Base-by-base conservation (phyloP, 2,329 filamentous ascomycete species). In the Simplicillium aogashimaense region DNA sequence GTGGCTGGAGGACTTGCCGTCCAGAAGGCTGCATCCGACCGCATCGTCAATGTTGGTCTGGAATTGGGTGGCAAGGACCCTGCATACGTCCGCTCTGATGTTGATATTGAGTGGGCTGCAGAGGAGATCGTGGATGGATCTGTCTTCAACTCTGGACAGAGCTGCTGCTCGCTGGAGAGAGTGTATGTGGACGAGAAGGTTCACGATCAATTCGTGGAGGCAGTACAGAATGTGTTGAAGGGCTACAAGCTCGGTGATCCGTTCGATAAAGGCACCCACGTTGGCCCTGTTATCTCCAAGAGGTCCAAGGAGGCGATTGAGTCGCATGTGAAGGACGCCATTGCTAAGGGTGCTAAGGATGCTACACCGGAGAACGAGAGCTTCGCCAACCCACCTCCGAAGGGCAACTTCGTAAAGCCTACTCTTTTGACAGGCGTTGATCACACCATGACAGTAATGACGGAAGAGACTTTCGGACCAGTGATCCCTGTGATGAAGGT, bases 141-240 rank as follows among this genome's bases (percentile, higher is more conserved):
- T n/a, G 71, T 97, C 42, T 97, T 97, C 72, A 97, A 97, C 67
- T 95, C 89, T 38, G 90, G 90, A n/a, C 90, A 97, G 68, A 94
- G 87, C 58, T 97, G 90, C 70, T 97, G 90, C 64, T 85, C 87
- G 17, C 72, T 97, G 40, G 90, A 97, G 66, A 75, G 90, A 29
- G 78, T 97, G 15, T 97, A 97, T 54, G 89, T 97, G 5, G 80
- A 92, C 53, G 83, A 85, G 55, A 80, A 76, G 50, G 77, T 97
- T 37, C 80, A 95, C 59, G 87, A 94, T 53, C 66, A 76, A 11
- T 95, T 97, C 53, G 72, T 95, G 38, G 70, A 77, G 38, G 86
- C 83, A 5, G 72, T 86, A 11, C 85, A 92, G 60, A 80, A 82
- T 42, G 86, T 95, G 7, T 73, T 97, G 49, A 73, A 74, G 57